These are phyloP conservation scores for Scheffersomyces stambukii DNA, from an alignment of 1,139 yeast genomes.

Conservation along the genomic window DNA sequence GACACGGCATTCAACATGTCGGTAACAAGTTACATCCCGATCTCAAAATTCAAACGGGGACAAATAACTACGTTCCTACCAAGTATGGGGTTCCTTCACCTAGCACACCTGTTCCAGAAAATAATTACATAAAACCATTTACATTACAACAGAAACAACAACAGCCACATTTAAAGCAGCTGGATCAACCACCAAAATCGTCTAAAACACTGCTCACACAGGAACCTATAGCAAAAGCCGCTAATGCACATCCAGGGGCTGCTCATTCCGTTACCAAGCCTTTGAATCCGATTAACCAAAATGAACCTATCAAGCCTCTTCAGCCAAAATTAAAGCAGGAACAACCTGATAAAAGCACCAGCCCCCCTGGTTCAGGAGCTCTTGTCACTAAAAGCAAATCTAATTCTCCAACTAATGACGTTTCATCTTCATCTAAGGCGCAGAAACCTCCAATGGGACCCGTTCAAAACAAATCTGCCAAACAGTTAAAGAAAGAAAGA, in stretches of 20 bases:
- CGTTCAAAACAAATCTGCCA: constrained; percentile 31
- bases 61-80: constrained; percentile 4
- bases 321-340: too few relatives aligned
- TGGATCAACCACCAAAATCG: constrained; percentile 2
- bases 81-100: too few relatives aligned
- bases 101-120: too few relatives aligned
- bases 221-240: constrained; percentile 8
- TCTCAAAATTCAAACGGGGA: constrained; percentile 24
- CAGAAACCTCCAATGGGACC: constrained; percentile 24
- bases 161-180: constrained; percentile 4
- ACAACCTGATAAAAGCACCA: too few relatives aligned
- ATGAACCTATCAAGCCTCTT: constrained; percentile 12
- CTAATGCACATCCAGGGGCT: constrained; percentile 8
- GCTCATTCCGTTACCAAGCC: constrained; percentile 12
- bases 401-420: too few relatives aligned
- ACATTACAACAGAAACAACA: constrained; percentile 15
- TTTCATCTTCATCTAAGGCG: constrained; percentile 10
- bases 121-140: constrained; percentile 7
- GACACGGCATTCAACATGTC: not conserved
- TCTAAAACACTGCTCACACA: constrained; percentile 3
- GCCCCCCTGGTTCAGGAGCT: constrained; percentile 3
- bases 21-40: constrained; percentile 27
- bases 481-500: constrained; percentile 54
- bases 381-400: constrained; percentile 2
- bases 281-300: constrained; percentile 5